phyloP scores from a whole-genome alignment of 164 flowering plant species.

The Chimonanthus salicifolius region DNA sequence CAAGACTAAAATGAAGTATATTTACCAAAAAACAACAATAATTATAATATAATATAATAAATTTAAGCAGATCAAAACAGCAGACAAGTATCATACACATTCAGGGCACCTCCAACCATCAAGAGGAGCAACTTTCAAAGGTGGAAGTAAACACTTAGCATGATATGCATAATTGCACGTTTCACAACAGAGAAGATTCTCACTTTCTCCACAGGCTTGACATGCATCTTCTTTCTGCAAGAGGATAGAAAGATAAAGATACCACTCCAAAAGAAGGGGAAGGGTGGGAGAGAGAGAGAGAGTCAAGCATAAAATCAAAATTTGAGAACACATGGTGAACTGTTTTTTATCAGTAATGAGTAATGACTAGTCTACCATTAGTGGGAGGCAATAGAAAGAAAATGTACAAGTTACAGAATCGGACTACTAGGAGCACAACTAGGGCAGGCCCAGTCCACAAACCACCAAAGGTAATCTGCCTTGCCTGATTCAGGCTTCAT shows the following conservation, averaged over 20 bases:
- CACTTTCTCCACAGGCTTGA: conserved; percentile 76
- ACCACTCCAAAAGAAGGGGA: neutral
- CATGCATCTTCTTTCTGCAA: conserved; percentile 73
- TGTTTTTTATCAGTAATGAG: neutral
- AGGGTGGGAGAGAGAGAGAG: neutral
- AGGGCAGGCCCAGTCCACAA: neutral
- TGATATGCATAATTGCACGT: conserved; percentile 88
- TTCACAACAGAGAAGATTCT: conserved; percentile 55
- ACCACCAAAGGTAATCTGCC: neutral
- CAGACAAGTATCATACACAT: conserved; percentile 65
- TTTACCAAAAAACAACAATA: neutral
- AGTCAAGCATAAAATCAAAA: neutral
- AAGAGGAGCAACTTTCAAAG: conserved; percentile 54
- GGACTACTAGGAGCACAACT: neutral
- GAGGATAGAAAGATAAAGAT: conserved; percentile 4
- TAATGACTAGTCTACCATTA: neutral
- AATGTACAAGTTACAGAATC: too few species aligned
- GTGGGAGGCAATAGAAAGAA: too few species aligned
- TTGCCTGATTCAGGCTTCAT: too few species aligned
- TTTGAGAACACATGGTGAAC: neutral
- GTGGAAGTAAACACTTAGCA: conserved; percentile 77
- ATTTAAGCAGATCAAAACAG: neutral
- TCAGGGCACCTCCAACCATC: conserved; percentile 91
- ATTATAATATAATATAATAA: neutral
- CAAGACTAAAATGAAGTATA: neutral